Percentiles rank a stretch among this genome's conserved stretches.
Evolutionary conservation across 2,329 filamentous ascomycete genomes (phyloP).

Genomic region (Thielaviopsis ethacetica): DNA sequence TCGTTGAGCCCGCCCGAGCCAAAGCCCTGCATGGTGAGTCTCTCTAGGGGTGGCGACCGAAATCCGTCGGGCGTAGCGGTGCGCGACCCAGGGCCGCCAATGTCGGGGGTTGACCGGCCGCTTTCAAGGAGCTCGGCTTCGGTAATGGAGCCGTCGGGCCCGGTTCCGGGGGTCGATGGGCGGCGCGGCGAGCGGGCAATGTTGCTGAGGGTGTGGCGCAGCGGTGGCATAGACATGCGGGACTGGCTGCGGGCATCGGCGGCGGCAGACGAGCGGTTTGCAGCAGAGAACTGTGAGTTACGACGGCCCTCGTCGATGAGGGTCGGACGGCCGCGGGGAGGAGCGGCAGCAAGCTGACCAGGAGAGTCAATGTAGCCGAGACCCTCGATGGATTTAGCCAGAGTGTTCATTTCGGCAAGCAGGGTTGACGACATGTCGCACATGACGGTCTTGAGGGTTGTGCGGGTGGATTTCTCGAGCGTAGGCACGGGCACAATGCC

Average conservation of each 20-base stretch:
- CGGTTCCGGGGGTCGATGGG: slow-evolving; percentile 33
- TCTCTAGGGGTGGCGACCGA: slow-evolving; percentile 35
- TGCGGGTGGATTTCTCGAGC: slow-evolving; percentile 42
- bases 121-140: slow-evolving; percentile 22
- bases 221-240: slow-evolving; percentile 72
- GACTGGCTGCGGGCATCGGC: slow-evolving; percentile 37
- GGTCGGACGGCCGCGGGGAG: slow-evolving; percentile 7
- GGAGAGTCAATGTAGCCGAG: slow-evolving; percentile 67
- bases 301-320: slow-evolving; percentile 25
- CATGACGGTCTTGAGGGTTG: slow-evolving; percentile 63
- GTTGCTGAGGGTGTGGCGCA: slow-evolving; percentile 24
- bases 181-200: slow-evolving; percentile 31
- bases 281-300: slow-evolving; percentile 37
- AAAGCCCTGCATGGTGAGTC: slow-evolving; percentile 54
- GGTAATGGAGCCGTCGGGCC: slow-evolving; percentile 18
- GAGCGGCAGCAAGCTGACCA: slow-evolving; percentile 29
- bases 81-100: slow-evolving; percentile 16
- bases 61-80: slow-evolving; percentile 27
- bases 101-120: slow-evolving; percentile 27
- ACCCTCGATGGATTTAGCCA: slow-evolving; percentile 56
- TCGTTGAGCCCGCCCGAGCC: slow-evolving; percentile 56
- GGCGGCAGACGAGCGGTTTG: slow-evolving; percentile 35
- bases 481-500: slow-evolving; percentile 58
- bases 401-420: slow-evolving; percentile 57
- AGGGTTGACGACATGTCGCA: slow-evolving; percentile 61